Percentiles rank a stretch among this genome's conserved stretches.
Evolutionary conservation across 2,329 filamentous ascomycete genomes (phyloP).

Genomic region (Phialophora macrospora): DNA sequence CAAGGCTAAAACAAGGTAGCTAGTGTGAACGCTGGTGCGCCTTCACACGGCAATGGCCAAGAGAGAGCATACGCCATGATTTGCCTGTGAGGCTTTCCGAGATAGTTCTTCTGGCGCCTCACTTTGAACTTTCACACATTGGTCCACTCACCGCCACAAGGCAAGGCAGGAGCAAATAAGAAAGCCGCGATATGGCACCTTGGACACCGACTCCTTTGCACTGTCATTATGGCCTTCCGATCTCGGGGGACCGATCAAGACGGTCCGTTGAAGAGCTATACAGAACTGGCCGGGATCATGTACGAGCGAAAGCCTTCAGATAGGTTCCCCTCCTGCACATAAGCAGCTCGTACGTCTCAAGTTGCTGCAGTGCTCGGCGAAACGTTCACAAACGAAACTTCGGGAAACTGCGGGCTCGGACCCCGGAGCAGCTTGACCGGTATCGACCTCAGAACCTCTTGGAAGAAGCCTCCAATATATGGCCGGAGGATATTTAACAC

Average conservation of each 20-base stretch:
- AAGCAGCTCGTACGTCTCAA: neutral
- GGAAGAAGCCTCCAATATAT: conserved; percentile 36
- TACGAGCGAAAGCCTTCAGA: neutral
- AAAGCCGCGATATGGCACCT: neutral
- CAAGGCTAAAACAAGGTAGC: neutral
- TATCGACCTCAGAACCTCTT: conserved; percentile 26
- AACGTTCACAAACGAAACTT: conserved; percentile 27
- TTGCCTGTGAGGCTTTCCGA: conserved; percentile 1
- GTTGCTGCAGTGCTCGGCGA: conserved; percentile 4
- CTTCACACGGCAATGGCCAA: neutral
- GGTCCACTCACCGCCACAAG: neutral
- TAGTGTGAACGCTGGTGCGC: neutral
- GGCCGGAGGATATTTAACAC: conserved; percentile 28
- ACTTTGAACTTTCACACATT: conserved; percentile 6
- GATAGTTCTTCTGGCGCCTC: conserved; percentile 3
- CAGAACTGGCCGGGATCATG: neutral
- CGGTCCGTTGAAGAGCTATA: neutral
- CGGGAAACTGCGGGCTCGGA: conserved; percentile 34
- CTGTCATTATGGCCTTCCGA: neutral
- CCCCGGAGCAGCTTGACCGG: conserved; percentile 28
- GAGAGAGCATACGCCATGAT: neutral
- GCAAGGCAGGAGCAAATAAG: neutral
- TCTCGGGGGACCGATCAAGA: neutral
- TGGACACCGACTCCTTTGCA: neutral
- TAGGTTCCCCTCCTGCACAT: neutral